Base-by-base conservation (phyloP, 192 early-diverging fungal genomes). In the Cladochytrium replicatum region DNA sequence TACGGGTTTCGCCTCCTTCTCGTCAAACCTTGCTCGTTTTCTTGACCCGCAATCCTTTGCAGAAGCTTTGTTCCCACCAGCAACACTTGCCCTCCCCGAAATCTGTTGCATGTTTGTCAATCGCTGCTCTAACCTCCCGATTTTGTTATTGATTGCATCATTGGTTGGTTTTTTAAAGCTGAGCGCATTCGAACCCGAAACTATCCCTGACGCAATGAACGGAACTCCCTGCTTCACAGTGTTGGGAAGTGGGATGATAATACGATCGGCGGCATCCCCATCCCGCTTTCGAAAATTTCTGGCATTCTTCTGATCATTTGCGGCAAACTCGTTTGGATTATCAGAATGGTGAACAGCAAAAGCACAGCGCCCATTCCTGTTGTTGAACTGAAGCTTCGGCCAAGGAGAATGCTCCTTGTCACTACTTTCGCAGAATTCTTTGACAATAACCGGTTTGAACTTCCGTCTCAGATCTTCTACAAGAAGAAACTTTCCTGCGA, bases 131-230 rank as follows among this genome's bases (percentile, higher is more conserved):
- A 32, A 32, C 26, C 44, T 43, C 21, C 28, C 27, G 13, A 55
- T 50, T 13, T 52, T 49, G 23, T 23, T 13, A 22, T 50, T 21
- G 24, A 22, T 29, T 17, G 17, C n/a, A n/a, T n/a, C n/a, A n/a
- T n/a, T 13, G 2, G 32, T 38, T 21, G 7, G 42, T 24, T 28
- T 22, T 26, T 28, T 32, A 32, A 28, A 39, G 19, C 37, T 41
- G 6, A 60, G 23, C 13, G 58, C 52, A 0, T 50, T 41, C 17
- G 58, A 60, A 21, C 32, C 39, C 4, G 58, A 54, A 5, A 60
- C 42, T 9, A 60, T 37, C 4, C 58, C 58, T 9, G 58, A 60
- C 4, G 58, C 58, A 30, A 45, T 39, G 9, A 47, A 60, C 24
- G 43, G 34, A 6, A n/a, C n/a, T n/a, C n/a, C n/a, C n/a, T n/a